phyloP scores from a whole-genome alignment of 2,329 filamentous ascomycete genomes.

The Phialophora expanda region DNA sequence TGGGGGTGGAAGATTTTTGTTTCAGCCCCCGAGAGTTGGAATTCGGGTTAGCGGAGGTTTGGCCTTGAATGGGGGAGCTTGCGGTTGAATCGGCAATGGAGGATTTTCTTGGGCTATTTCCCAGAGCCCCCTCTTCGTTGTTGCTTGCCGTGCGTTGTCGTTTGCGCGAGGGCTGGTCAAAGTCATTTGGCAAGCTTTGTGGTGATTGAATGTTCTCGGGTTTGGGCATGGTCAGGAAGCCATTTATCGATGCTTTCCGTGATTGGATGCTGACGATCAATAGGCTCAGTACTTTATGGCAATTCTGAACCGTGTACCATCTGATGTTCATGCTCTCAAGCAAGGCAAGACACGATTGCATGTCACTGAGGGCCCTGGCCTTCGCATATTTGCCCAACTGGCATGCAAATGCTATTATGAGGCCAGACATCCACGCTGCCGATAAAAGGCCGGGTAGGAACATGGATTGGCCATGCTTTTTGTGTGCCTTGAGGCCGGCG shows the following conservation, averaged over 20 bases:
- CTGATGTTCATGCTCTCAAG: constrained; percentile 46
- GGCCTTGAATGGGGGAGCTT: constrained; percentile 30
- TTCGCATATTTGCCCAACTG: constrained; percentile 49
- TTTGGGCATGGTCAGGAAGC: constrained; percentile 34
- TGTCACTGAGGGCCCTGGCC: constrained; percentile 46
- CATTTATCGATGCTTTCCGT: constrained; percentile 35
- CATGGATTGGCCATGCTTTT: constrained; percentile 44
- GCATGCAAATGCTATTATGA: constrained; percentile 51
- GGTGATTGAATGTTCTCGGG: constrained; percentile 26
- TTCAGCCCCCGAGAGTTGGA: constrained; percentile 12
- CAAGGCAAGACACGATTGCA: constrained; percentile 44
- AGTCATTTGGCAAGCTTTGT: constrained; percentile 24
- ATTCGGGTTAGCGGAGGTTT: constrained; percentile 6
- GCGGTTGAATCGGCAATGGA: constrained; percentile 28
- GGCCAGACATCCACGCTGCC: constrained; percentile 50
- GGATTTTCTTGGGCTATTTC: constrained; percentile 26
- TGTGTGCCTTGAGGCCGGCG: constrained; percentile 45
- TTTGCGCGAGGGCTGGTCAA: constrained; percentile 43
- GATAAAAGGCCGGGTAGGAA: constrained; percentile 50
- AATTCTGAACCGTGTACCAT: constrained; percentile 51
- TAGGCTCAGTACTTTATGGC: constrained; percentile 46
- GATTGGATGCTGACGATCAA: constrained; percentile 45
- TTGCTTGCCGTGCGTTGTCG: constrained; percentile 26
- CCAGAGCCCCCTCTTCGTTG: constrained; percentile 21
- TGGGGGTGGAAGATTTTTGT: constrained; percentile 23